phyloP scores from a whole-genome alignment of 2,329 filamentous ascomycete species.

The Cadophora malorum region DNA sequence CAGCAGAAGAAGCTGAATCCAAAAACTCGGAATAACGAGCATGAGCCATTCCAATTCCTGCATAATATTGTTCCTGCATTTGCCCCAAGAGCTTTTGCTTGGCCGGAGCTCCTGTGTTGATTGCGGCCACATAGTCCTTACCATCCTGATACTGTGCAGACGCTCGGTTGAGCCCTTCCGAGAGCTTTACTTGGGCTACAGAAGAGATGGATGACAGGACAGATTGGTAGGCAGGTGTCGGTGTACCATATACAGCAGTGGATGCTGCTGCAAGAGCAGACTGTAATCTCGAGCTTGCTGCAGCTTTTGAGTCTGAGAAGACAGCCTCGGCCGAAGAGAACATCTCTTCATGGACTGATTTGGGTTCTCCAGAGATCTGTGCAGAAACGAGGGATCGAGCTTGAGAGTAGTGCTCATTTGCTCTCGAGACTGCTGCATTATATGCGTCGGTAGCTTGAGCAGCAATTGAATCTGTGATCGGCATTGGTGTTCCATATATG shows the following conservation, averaged over 20 bases:
- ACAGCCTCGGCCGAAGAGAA: conserved; percentile 71
- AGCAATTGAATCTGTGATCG: conserved; percentile 54
- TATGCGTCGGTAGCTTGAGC: conserved; percentile 62
- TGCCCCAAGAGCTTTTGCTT: conserved; percentile 63
- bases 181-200: conserved; percentile 72
- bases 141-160: conserved; percentile 74
- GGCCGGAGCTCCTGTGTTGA: conserved; percentile 53
- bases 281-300: conserved; percentile 65
- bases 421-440: conserved; percentile 67
- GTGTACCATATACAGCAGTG: conserved; percentile 58
- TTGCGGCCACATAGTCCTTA: conserved; percentile 70
- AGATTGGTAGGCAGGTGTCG: conserved; percentile 53
- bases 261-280: conserved; percentile 62
- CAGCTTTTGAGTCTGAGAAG: conserved; percentile 69
- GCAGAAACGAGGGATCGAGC: conserved; percentile 72
- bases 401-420: conserved; percentile 71
- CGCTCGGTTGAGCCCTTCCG: conserved; percentile 73
- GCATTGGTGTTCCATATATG: conserved; percentile 72
- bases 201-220: conserved; percentile 64
- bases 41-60: conserved; percentile 75
- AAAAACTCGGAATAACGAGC: conserved; percentile 80
- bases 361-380: conserved; percentile 71
- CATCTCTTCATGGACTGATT: conserved; percentile 73
- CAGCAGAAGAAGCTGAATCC: conserved; percentile 71
- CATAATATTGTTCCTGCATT: conserved; percentile 66